These are phyloP conservation scores for Microdochium bolleyi DNA, from an alignment of 2,329 filamentous ascomycete species.

Conservation along the genomic window DNA sequence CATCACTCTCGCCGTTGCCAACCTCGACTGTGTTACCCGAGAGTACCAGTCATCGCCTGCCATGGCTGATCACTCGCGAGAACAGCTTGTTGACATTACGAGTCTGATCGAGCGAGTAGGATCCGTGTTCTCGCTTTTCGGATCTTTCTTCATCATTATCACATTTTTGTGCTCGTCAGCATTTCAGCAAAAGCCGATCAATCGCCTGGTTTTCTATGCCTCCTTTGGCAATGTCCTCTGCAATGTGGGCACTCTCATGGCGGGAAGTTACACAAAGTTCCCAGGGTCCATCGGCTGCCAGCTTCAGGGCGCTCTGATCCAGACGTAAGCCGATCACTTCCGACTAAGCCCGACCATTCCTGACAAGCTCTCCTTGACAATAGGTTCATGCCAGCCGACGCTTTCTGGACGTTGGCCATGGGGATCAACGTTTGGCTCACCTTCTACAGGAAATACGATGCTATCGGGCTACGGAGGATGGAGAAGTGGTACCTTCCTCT, in stretches of 20 bases:
- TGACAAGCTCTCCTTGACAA: not conserved
- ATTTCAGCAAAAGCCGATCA: slow-evolving; percentile 78
- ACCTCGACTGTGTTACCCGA: not conserved
- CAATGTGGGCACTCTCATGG: slow-evolving; percentile 70
- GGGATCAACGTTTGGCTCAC: slow-evolving; percentile 77
- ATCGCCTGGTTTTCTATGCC: slow-evolving; percentile 76
- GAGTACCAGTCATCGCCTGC: not conserved
- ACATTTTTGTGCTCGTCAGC: slow-evolving; percentile 61
- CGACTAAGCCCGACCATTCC: slow-evolving; percentile 6
- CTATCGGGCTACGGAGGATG: slow-evolving; percentile 52
- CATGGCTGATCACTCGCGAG: not conserved
- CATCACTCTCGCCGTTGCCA: not conserved
- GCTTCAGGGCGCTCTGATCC: slow-evolving; percentile 71
- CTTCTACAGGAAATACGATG: slow-evolving; percentile 67
- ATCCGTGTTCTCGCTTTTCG: slow-evolving; percentile 63
- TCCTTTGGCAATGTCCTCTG: slow-evolving; percentile 73
- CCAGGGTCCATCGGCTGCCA: slow-evolving; percentile 51
- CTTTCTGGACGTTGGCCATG: slow-evolving; percentile 74
- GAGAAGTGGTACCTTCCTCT: slow-evolving; percentile 62
- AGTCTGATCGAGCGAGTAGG: slow-evolving; percentile 57
- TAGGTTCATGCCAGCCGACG: slow-evolving; percentile 73
- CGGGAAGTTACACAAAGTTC: slow-evolving; percentile 46
- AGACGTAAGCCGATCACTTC: slow-evolving; percentile 54
- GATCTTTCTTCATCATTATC: slow-evolving; percentile 61
- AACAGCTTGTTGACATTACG: slow-evolving; percentile 42